These are phyloP conservation scores for Lotmaria passim DNA, from an alignment of 208 protist species.

Conservation along the genomic window DNA sequence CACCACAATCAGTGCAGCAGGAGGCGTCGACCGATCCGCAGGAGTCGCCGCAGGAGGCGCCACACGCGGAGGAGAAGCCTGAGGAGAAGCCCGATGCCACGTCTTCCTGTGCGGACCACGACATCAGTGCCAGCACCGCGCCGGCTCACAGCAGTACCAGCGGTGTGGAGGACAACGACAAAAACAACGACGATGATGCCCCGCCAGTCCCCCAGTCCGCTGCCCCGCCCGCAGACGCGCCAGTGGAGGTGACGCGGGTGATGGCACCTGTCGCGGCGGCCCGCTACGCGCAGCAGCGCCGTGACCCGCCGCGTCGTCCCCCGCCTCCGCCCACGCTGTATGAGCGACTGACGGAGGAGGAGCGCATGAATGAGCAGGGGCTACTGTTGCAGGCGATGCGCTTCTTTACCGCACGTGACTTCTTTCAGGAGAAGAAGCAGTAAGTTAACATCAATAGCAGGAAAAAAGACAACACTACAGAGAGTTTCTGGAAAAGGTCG, in stretches of 20 bases:
- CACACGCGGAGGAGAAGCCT: background rate
- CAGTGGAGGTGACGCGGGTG: constrained; percentile 54
- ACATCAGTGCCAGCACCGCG: too few relatives aligned
- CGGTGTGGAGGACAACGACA: background rate
- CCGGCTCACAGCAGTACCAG: background rate
- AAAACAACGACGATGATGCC: constrained; percentile 34
- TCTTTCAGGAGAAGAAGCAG: constrained; percentile 49
- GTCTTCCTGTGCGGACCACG: too few relatives aligned
- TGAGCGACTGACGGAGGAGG: constrained; percentile 76
- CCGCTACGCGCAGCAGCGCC: constrained; percentile 30
- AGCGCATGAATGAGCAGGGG: constrained; percentile 67
- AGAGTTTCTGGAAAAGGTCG: too few relatives aligned
- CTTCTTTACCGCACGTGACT: constrained; percentile 78
- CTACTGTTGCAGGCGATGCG: constrained; percentile 85
- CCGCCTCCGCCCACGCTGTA: constrained; percentile 61
- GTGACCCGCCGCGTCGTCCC: constrained; percentile 20
- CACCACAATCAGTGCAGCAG: background rate
- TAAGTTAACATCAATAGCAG: too few relatives aligned
- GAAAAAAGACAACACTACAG: too few relatives aligned
- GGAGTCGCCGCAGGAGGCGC: too few relatives aligned
- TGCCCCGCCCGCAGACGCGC: constrained; percentile 1
- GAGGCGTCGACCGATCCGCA: too few relatives aligned
- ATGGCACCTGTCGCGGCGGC: constrained; percentile 75
- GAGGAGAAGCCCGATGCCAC: too few relatives aligned
- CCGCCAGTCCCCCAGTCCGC: constrained; percentile 46